Conservation (phyloP, 345 rosid genomes). For the Citrus hindsii region DNA sequence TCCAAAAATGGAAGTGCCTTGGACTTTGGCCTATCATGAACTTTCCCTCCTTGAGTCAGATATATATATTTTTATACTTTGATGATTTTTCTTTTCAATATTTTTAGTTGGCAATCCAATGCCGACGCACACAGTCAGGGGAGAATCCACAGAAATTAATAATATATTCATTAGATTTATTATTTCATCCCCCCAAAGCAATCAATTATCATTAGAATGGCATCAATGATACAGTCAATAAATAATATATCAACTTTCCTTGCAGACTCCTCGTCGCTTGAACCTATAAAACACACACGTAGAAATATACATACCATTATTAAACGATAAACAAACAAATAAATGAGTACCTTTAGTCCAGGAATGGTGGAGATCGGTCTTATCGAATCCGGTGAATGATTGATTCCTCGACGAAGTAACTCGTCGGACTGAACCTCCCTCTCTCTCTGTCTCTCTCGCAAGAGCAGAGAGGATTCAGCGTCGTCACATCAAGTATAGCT, state of each 20-base stretch:
- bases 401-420: conserved; percentile 96
- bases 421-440: conserved; percentile 92
- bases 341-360: conserved; percentile 56
- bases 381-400: conserved; percentile 78
- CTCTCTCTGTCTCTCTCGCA: conserved; percentile 71
- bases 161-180: not conserved
- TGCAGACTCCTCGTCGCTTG: conserved; percentile 93
- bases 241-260: conserved; percentile 32
- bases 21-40: not conserved
- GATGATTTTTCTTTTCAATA: not conserved
- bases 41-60: not conserved
- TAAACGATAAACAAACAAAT: no score
- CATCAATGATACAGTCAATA: no score
- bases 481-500: conserved; percentile 93
- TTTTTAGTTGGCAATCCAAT: not conserved
- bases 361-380: conserved; percentile 94
- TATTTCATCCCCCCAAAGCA: not conserved
- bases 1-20: not conserved
- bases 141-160: no score
- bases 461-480: conserved; percentile 70
- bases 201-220: no score
- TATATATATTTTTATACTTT: not conserved
- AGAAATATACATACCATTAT: not conserved
- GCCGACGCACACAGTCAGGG: not conserved
- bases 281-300: conserved; percentile 40